phyloP scores from a whole-genome alignment of 257 asterid species.

The Primulina huaijiensis region DNA sequence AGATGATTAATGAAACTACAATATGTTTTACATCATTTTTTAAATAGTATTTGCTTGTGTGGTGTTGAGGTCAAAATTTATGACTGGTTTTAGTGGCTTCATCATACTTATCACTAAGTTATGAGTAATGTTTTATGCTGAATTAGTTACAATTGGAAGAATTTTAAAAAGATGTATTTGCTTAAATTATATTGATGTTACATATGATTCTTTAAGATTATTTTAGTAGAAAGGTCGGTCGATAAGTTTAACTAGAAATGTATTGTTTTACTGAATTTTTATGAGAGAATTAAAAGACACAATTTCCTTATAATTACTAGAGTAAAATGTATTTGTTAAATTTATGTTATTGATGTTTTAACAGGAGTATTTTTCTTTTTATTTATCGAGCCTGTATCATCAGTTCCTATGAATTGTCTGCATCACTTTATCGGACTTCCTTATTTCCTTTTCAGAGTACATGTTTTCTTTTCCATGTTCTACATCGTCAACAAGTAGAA shows the following conservation, averaged over 20 bases:
- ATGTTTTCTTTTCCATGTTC: constrained; percentile 64
- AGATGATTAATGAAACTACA: not conserved
- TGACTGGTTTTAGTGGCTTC: not conserved
- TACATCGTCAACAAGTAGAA: constrained; percentile 55
- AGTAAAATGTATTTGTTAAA: not conserved
- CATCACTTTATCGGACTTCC: constrained; percentile 22
- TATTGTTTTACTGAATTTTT: constrained; percentile 17
- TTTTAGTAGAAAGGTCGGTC: not conserved
- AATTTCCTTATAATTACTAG: not conserved
- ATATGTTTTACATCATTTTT: not conserved
- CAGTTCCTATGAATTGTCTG: constrained; percentile 21
- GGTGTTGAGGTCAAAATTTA: not conserved
- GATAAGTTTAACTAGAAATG: not conserved
- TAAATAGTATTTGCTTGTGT: not conserved
- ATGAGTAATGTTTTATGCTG: constrained; percentile 1
- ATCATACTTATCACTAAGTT: not conserved
- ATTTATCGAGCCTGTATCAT: constrained; percentile 9
- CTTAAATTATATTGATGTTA: not conserved
- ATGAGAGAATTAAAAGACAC: constrained; percentile 18
- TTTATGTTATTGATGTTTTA: not conserved
- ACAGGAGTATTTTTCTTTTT: not conserved
- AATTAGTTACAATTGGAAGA: constrained; percentile 10
- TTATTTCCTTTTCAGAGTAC: constrained; percentile 56
- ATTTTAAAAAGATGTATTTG: not conserved
- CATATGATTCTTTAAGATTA: constrained; percentile 8